Evolutionary conservation across 345 rosid genomes (phyloP).

Genomic region (Brassica rapa): DNA sequence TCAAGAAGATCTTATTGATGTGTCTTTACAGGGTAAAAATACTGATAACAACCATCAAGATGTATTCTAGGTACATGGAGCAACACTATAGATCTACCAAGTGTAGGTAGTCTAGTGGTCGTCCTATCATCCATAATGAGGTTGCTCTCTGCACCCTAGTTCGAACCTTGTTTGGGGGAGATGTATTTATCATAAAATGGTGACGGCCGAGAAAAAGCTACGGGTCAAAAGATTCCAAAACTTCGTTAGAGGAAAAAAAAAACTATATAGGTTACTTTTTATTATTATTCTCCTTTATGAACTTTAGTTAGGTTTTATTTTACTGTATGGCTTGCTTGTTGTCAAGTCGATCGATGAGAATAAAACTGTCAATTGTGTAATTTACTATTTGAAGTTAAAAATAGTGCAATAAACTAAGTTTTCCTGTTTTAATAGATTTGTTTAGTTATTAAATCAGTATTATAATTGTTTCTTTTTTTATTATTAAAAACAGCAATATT

Average conservation of each 20-base stretch:
- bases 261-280: slow-evolving; percentile 15
- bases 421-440: neutral
- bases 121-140: neutral
- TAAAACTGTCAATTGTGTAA: slow-evolving; percentile 22
- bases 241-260: neutral
- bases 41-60: slow-evolving; percentile 19
- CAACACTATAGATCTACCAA: neutral
- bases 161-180: neutral
- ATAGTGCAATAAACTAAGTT: slow-evolving; percentile 10
- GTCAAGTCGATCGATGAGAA: slow-evolving; percentile 2
- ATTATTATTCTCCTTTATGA: neutral
- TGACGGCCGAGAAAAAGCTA: neutral
- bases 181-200: neutral
- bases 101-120: neutral
- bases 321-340: slow-evolving; percentile 6
- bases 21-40: slow-evolving; percentile 45
- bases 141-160: neutral
- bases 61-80: slow-evolving; percentile 34
- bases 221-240: neutral
- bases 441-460: neutral
- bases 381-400: neutral
- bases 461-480: neutral
- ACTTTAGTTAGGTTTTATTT: slow-evolving; percentile 6
- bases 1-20: slow-evolving; percentile 42
- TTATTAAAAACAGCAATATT: neutral